Conservation (phyloP, 2,329 filamentous ascomycete species). For the Emmonsiellopsis sp. region DNA sequence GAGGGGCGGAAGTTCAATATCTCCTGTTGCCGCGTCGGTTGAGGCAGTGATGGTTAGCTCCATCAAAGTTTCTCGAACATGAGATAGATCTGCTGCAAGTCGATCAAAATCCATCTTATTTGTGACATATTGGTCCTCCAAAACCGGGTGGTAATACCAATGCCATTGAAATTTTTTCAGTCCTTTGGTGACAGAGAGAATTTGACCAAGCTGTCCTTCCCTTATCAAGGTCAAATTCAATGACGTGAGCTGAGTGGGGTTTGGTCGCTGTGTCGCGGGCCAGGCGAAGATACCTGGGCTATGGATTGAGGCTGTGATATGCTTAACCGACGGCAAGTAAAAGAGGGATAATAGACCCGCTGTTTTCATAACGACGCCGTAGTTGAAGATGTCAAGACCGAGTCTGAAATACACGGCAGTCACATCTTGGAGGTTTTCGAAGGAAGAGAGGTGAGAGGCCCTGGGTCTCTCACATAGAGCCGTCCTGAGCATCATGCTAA, state of each 20-base stretch:
- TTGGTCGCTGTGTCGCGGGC: conserved; percentile 8
- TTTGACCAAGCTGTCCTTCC: conserved; percentile 1
- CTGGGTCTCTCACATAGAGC: background rate
- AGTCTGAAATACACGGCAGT: background rate
- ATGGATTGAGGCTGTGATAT: conserved; percentile 11
- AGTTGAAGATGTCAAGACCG: background rate
- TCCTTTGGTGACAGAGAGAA: conserved; percentile 4
- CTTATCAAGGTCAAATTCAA: conserved; percentile 2
- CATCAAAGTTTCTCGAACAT: conserved; percentile 11
- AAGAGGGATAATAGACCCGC: conserved; percentile 13
- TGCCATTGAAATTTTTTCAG: conserved; percentile 3
- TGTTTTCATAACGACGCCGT: conserved; percentile 8
- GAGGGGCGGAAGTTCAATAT: background rate
- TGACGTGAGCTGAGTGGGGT: conserved; percentile 3
- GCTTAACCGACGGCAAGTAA: conserved; percentile 13
- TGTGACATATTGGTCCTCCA: conserved; percentile 3
- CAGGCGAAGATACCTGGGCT: conserved; percentile 11
- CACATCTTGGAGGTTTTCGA: conserved; percentile 4
- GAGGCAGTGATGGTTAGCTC: conserved; percentile 11
- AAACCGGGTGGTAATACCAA: conserved; percentile 4
- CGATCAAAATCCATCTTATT: conserved; percentile 12
- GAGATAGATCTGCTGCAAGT: conserved; percentile 12
- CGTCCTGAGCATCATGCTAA: conserved; percentile 1
- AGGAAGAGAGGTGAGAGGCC: background rate
- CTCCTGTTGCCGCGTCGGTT: background rate